Conservation (phyloP, 1,139 yeast genomes). For the Geotrichum australiense region DNA sequence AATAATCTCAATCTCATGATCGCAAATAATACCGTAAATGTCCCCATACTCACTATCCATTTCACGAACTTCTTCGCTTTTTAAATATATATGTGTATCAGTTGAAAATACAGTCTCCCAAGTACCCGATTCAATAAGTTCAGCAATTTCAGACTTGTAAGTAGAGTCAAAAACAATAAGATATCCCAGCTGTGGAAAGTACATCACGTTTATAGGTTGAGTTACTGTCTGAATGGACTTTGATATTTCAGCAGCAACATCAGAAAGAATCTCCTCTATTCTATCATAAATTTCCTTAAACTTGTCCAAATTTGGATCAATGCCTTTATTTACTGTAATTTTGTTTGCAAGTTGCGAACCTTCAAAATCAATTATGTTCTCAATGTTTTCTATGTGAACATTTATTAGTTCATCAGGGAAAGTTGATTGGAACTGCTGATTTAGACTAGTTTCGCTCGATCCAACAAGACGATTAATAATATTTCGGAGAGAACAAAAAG, state of each 20-base stretch:
- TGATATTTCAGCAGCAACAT: slow-evolving; percentile 26
- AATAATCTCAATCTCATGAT: slow-evolving; percentile 40
- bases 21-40: slow-evolving; percentile 35
- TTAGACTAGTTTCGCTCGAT: slow-evolving; percentile 1
- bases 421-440: background rate
- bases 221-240: slow-evolving; percentile 19
- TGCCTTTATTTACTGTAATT: slow-evolving; percentile 31
- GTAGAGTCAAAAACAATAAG: slow-evolving; percentile 26
- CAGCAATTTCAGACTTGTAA: background rate
- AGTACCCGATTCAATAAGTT: slow-evolving; percentile 15
- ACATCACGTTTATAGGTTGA: slow-evolving; percentile 34
- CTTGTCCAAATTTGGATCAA: slow-evolving; percentile 34
- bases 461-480: slow-evolving; percentile 16
- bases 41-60: slow-evolving; percentile 41
- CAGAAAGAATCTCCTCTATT: slow-evolving; percentile 34
- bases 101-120: slow-evolving; percentile 41
- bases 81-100: slow-evolving; percentile 35
- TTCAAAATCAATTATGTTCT: slow-evolving; percentile 34
- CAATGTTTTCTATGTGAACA: slow-evolving; percentile 19
- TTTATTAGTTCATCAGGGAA: slow-evolving; percentile 19
- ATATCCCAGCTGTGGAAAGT: slow-evolving; percentile 44
- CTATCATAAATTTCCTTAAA: slow-evolving; percentile 33
- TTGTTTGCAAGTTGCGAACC: slow-evolving; percentile 32
- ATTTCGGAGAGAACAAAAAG: slow-evolving; percentile 8
- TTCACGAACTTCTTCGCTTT: slow-evolving; percentile 30